Conservation (phyloP, 768 basidiomycete species). For the Rhizopogon rudus region DNA sequence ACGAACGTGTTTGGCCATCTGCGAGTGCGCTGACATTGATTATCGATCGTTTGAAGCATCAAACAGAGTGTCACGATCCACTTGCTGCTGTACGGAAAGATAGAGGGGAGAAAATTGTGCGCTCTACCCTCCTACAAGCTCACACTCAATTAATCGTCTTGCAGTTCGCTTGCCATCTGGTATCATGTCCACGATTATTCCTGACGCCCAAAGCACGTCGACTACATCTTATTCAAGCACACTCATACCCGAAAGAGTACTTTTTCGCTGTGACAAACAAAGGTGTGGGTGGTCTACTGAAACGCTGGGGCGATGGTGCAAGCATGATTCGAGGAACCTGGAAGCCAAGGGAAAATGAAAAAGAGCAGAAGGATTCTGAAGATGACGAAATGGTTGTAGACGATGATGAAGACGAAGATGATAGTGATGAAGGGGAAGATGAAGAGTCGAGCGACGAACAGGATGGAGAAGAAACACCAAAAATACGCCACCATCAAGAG, state of each 20-base stretch:
- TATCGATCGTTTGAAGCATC: constrained; percentile 43
- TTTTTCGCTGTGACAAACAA: constrained; percentile 92
- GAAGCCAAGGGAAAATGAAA: constrained; percentile 42
- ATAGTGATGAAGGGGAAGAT: constrained; percentile 20
- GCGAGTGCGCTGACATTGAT: neutral
- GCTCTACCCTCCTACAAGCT: constrained; percentile 5
- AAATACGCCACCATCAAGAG: constrained; percentile 14
- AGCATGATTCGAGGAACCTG: constrained; percentile 73
- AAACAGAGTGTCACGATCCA: constrained; percentile 87
- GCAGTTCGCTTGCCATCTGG: constrained; percentile 78
- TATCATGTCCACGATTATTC: constrained; percentile 55
- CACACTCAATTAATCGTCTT: neutral
- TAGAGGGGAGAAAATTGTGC: constrained; percentile 81
- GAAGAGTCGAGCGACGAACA: constrained; percentile 5
- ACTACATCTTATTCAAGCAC: constrained; percentile 76
- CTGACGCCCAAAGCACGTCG: constrained; percentile 69
- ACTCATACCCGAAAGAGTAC: constrained; percentile 84
- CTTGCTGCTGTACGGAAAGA: constrained; percentile 72
- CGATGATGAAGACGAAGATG: constrained; percentile 19
- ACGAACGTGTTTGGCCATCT: neutral
- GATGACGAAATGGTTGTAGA: constrained; percentile 17
- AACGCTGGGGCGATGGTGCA: constrained; percentile 80
- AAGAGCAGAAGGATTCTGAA: constrained; percentile 12
- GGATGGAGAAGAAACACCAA: constrained; percentile 22
- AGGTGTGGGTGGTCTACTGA: constrained; percentile 76